phyloP scores from a whole-genome alignment of 495 filamentous ascomycete species.

The Neurospora terricola region DNA sequence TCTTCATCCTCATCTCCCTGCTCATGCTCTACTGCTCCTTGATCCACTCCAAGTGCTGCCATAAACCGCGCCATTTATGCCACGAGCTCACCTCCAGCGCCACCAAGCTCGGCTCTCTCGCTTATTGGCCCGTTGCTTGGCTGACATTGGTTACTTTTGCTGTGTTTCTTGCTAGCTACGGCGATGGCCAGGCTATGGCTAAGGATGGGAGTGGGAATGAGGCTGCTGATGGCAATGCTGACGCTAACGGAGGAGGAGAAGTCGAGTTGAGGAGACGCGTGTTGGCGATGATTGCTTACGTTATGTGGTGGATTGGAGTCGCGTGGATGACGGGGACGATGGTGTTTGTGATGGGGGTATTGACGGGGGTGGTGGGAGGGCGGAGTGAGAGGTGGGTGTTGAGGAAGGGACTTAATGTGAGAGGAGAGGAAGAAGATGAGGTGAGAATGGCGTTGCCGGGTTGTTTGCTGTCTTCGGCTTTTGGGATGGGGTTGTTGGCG shows the following conservation, averaged over 20 bases:
- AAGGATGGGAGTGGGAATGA: background rate
- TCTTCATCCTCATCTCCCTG: conserved; percentile 1
- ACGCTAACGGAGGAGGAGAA: background rate
- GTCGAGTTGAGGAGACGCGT: background rate
- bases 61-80: background rate
- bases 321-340: background rate
- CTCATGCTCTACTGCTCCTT: conserved; percentile 2
- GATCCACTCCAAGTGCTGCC: conserved; percentile 1
- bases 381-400: background rate
- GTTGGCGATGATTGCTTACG: conserved; percentile 1
- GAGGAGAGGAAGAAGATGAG: background rate
- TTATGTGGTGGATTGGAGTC: conserved; percentile 7
- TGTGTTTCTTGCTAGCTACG: background rate
- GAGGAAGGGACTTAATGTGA: background rate
- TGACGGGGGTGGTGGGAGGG: background rate
- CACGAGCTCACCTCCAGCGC: background rate
- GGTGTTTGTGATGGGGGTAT: conserved; percentile 1
- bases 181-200: background rate
- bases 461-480: background rate
- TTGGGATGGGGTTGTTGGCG: background rate
- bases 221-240: background rate
- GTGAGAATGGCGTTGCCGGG: conserved; percentile 4
- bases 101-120: background rate
- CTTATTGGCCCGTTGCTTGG: conserved; percentile 1
- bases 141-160: conserved; percentile 4